Evolutionary conservation across 208 protist genomes (phyloP), one percentile per base, ranked within the genome.

Genomic region (Lotmaria passim): DNA sequence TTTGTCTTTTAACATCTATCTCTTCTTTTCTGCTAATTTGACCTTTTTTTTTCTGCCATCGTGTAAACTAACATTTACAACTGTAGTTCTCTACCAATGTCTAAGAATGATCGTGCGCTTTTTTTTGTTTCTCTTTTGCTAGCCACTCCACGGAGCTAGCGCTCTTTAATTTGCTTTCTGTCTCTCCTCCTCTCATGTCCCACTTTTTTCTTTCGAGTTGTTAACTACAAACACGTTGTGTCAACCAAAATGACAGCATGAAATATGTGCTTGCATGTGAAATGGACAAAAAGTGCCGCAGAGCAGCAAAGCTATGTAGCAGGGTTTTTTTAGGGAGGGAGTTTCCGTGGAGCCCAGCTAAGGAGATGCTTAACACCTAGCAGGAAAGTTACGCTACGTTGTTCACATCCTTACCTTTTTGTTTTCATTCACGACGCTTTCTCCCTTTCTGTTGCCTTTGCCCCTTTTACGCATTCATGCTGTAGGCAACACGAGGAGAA

Each of bases 11-110:
- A 39, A 39, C 36, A 12, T 34, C 21, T 58, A 7, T 58, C 56
- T 53, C 51, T 74, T 46, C 64, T 70, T 73, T 66, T 68, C 68
- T n/a, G n/a, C n/a, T n/a, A n/a, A n/a, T n/a, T n/a, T n/a, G n/a
- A n/a, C n/a, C n/a, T 51, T 47, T 69, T 21, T 60, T 57, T 75
- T 57, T 8, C 51, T 64, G 55, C 33, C 10, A 31, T 60, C 24
- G n/a, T 60, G 59, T 56, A 46, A 36, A n/a, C n/a, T n/a, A n/a
- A n/a, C n/a, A n/a, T n/a, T n/a, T n/a, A n/a, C 14, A 14, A 14
- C 10, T 41, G 38, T 41, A 41, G 14, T 41, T 15, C 38, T 41
- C 38, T 41, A 31, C 30, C 30, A 17, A 31, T 52, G 47, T 52
- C 30, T 31, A 19, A 24, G 23, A 30, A 24, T 7, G 6, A 52